Evolutionary conservation across 2,329 filamentous ascomycete genomes (phyloP), one percentile per base, ranked within the genome.

Genomic region (Cytospora piceicola): DNA sequence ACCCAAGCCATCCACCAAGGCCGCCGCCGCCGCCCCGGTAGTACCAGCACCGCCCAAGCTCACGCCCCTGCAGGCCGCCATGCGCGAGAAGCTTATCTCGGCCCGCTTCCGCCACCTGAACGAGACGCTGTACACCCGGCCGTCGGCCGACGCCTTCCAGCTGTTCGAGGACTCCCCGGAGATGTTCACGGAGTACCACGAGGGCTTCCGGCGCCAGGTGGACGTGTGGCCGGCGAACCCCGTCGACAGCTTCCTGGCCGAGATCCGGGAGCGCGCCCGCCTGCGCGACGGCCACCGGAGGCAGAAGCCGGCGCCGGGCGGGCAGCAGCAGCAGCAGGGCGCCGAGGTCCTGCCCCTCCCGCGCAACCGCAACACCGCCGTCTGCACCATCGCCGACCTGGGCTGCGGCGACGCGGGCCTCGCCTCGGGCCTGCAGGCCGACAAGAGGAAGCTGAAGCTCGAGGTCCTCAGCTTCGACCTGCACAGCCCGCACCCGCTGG

Each of bases 31-130:
- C 34, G 32, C 67, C 15, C 67, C 69, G 61, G 58, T 22, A n/a
- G 20, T 66, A 52, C 69, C 72, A 61, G 53, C 75, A 52, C 67
- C 72, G 17, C 68, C 63, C 68, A 92, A 91, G 71, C 87, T 99
- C 73, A 99, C 95, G 0, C 93, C 95, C 4, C 88, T 99, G 64
- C 95, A 99, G 82, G 88, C 90, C 63, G 89, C 92, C 4, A 99
- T 99, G 95, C 90, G 92, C 68, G 90, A 93, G 75, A 99, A 99
- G 82, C 88, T 99, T 69, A 85, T 96, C 69, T 96, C 94, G 12
- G 94, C 95, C 1, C 93, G 95, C 66, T 99, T 99, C 85, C 93
- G 95, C 69, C 93, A 98, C 78, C 88, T 99, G 68, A 99, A 99
- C 77, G 91, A 99, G 81, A 94, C 93, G 0, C 88, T 99, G 17